Conservation (phyloP, 2,329 filamentous ascomycete species). For the Pseudocercospora cruenta region DNA sequence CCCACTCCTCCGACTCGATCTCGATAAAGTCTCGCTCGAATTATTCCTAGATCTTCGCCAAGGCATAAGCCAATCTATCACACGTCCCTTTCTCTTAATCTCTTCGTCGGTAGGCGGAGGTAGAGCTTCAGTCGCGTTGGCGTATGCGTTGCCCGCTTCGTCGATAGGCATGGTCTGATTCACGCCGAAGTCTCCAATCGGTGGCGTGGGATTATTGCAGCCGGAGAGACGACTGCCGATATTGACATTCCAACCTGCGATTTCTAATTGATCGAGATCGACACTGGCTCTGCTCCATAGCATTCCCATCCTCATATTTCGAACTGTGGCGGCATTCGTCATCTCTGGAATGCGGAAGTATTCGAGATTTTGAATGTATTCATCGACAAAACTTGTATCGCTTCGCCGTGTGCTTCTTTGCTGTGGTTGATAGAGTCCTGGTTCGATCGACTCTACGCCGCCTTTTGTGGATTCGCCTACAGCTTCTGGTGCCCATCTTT, state of each 20-base stretch:
- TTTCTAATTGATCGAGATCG: constrained; percentile 4
- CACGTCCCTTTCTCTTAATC: background rate
- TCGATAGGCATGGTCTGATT: constrained; percentile 1
- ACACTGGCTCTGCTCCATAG: constrained; percentile 8
- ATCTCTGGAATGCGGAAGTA: constrained; percentile 9
- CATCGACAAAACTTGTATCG: background rate
- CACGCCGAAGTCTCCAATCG: background rate
- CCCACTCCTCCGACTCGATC: background rate
- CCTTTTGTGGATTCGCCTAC: constrained; percentile 6
- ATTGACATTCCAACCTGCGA: constrained; percentile 6
- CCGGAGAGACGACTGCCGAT: background rate
- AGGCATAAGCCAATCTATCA: background rate
- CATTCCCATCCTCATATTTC: constrained; percentile 3
- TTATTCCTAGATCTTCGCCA: background rate
- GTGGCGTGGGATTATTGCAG: background rate
- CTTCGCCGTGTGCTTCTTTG: constrained; percentile 2
- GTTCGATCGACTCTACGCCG: constrained; percentile 7
- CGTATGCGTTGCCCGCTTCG: background rate
- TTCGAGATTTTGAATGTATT: constrained; percentile 7
- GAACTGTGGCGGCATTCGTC: background rate
- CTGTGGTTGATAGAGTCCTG: constrained; percentile 4
- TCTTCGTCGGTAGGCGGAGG: background rate
- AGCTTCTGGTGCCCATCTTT: constrained; percentile 1
- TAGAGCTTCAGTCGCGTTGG: background rate
- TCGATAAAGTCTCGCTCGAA: background rate